Evolutionary conservation across 2,329 filamentous ascomycete species (phyloP).

Genomic region (Moelleriella libera): DNA sequence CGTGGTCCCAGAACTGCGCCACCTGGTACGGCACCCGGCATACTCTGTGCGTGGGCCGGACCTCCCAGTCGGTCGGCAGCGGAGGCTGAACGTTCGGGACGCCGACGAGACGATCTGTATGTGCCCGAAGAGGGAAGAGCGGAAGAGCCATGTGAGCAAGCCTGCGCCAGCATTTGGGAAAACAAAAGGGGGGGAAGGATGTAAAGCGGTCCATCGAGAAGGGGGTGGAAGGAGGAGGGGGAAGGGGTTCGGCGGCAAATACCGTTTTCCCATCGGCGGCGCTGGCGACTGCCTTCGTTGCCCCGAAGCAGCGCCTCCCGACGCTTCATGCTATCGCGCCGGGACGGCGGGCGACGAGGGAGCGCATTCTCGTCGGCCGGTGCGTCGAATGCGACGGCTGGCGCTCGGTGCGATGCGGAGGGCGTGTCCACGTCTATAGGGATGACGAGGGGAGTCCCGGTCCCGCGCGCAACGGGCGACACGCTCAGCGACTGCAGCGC

Average conservation of each 20-base stretch:
- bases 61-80: constrained; percentile 66
- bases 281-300: constrained; percentile 75
- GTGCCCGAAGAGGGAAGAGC: too few relatives aligned
- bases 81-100: constrained; percentile 82
- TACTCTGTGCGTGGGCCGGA: constrained; percentile 67
- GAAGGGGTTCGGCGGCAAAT: not conserved
- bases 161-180: too few relatives aligned
- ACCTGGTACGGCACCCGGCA: constrained; percentile 78
- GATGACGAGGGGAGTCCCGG: constrained; percentile 54
- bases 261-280: constrained; percentile 94
- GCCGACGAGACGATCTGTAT: constrained; percentile 64
- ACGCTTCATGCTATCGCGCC: constrained; percentile 39
- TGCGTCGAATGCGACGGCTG: constrained; percentile 7
- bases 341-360: constrained; percentile 30
- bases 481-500: constrained; percentile 41
- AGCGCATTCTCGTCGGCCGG: constrained; percentile 15
- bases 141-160: too few relatives aligned
- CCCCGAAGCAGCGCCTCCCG: constrained; percentile 74
- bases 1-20: constrained; percentile 67
- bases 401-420: constrained; percentile 5
- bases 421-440: constrained; percentile 47
- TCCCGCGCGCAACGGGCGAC: constrained; percentile 41
- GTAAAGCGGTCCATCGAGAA: not conserved
- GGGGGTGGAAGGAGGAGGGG: too few relatives aligned
- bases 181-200: not conserved